Base-by-base conservation (phyloP, 345 rosid species). In the Eucalyptus coolabah region DNA sequence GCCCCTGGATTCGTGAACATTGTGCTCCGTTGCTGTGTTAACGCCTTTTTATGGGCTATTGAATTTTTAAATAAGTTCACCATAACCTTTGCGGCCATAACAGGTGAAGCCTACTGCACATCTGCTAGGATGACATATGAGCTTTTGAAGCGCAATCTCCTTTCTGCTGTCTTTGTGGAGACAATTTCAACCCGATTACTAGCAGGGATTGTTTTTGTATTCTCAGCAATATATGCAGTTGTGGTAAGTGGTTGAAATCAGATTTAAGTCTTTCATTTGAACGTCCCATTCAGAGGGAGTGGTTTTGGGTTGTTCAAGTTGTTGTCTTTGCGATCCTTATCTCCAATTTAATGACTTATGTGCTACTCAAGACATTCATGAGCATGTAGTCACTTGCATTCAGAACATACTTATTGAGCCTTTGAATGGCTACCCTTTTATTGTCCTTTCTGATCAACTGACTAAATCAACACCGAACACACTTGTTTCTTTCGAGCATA, bases 21-120 rank as follows among this genome's bases (percentile, higher is more conserved):
- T 88, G 93, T 92, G 44, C 91, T 97, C 28, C 94, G 92, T 21
- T 95, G 96, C 89, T 96, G 98, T 49, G 97, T 96, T 80, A 95
- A 92, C 51, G 90, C 92, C 30, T 92, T 97, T 51, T 87, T 98
- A 60, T 89, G 95, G 14, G 94, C 97, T 15, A 50, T 98, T 82
- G 98, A 98, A 53, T 96, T 95, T 92, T 94, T 97, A 72, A 98
- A 97, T 93, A 97, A 98, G 94, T 98, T 98, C 97, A 96, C 99
- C 5, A 94, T 97, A 91, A 96, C 94, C 95, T 97, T 98, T 88
- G 96, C 97, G 13, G 98, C 99, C 51, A 97, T 98, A 88, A 96
- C 99, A 3, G 99, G 99, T 4, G 99, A 97, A 91, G 92, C 95
- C 51, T 98, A 98, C 92, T 97, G 98, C 94, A 90, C 94, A 45